A percentile compares a stretch with the other conserved stretches of the same genome.
These are phyloP conservation scores for Coniella vitis DNA, from an alignment of 2,329 filamentous ascomycete genomes.

Conservation along the genomic window DNA sequence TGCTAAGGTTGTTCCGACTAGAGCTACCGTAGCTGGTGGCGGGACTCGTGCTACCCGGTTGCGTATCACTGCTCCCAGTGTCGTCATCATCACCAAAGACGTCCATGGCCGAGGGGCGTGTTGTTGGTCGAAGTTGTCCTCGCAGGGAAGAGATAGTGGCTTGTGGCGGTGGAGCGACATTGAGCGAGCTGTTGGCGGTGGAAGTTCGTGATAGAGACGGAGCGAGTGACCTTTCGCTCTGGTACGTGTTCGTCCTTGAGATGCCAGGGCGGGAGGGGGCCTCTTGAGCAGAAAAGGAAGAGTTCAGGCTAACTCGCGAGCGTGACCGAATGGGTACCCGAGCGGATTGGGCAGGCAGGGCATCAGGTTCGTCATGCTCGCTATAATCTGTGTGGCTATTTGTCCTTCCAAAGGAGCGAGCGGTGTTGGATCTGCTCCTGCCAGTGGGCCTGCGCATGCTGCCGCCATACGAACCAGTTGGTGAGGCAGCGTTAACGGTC, in stretches of 20 bases:
- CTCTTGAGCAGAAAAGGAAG: conserved; percentile 21
- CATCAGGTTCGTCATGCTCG: conserved; percentile 27
- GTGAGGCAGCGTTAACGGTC: conserved; percentile 22
- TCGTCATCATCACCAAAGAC: conserved; percentile 44
- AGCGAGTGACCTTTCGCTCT: conserved; percentile 19
- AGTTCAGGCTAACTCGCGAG: conserved; percentile 22
- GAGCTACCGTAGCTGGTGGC: conserved; percentile 51
- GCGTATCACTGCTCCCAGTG: conserved; percentile 43
- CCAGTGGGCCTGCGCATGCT: conserved; percentile 21
- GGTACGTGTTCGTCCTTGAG: conserved; percentile 33
- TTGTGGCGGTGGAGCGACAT: conserved; percentile 11
- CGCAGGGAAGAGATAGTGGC: conserved; percentile 32
- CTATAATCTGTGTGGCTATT: conserved; percentile 30
- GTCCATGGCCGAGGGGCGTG: conserved; percentile 36
- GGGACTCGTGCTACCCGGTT: conserved; percentile 47
- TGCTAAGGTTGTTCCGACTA: conserved; percentile 37
- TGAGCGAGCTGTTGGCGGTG: conserved; percentile 13
- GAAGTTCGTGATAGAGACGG: conserved; percentile 13
- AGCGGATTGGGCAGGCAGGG: conserved; percentile 27
- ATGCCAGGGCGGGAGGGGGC: conserved; percentile 29
- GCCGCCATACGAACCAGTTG: conserved; percentile 10
- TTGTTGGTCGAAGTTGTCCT: conserved; percentile 38
- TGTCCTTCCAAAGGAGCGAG: conserved; percentile 32
- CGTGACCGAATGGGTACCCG: conserved; percentile 39
- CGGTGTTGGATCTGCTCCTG: conserved; percentile 42